phyloP scores from a whole-genome alignment of 2,329 filamentous ascomycete species.

The Juglanconis sp. region DNA sequence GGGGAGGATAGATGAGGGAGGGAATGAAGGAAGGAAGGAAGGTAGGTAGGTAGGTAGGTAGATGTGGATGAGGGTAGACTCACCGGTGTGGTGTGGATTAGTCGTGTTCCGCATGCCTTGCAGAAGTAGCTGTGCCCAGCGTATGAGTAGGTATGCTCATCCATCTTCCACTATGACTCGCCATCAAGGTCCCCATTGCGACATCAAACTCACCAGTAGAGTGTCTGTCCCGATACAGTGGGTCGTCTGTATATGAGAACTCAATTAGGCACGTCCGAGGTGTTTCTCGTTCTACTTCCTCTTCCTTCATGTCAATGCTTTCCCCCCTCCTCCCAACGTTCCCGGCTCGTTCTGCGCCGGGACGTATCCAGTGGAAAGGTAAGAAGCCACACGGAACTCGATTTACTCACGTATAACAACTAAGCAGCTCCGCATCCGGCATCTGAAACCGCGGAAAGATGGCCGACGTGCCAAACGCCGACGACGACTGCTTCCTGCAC shows the following conservation, averaged over 20 bases:
- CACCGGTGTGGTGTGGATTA: conserved; percentile 60
- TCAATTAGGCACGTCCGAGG: neutral
- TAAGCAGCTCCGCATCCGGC: conserved; percentile 45
- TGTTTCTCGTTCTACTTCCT: neutral
- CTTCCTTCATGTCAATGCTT: neutral
- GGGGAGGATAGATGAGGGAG: neutral
- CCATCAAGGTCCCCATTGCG: neutral
- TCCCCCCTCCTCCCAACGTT: neutral
- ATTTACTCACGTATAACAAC: conserved; percentile 52
- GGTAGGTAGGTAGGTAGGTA: neutral
- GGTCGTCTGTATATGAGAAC: conserved; percentile 42
- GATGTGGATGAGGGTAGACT: neutral
- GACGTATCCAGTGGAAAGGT: neutral
- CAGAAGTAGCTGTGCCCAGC: conserved; percentile 56
- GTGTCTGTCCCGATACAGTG: conserved; percentile 52
- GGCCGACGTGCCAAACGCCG: conserved; percentile 66
- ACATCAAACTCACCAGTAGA: conserved; percentile 50
- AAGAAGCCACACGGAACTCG: neutral
- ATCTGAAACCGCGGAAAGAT: conserved; percentile 67
- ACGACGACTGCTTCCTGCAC: conserved; percentile 63
- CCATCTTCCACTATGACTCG: neutral
- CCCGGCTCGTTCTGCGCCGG: neutral
- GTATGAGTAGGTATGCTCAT: conserved; percentile 2
- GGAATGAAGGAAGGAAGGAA: neutral
- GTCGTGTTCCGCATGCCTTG: conserved; percentile 60